Evolutionary conservation across 2,329 filamentous ascomycete genomes (phyloP), one percentile per base, ranked within the genome.

Genomic region (Epichloe amarillans): DNA sequence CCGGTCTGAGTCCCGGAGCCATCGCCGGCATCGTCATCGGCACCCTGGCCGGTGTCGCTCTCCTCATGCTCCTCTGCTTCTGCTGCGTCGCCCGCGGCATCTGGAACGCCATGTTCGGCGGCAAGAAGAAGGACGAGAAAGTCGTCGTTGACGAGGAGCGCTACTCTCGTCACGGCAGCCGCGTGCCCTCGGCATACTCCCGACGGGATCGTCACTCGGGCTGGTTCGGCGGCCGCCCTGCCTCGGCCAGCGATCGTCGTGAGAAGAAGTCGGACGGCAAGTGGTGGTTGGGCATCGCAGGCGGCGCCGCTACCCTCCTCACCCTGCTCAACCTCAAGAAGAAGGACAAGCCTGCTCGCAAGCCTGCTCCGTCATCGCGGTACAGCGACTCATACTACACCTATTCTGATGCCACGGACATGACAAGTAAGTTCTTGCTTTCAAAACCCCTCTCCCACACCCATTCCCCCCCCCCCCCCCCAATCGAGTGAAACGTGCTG

Each of bases 1-100:
- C 68, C 51, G 65, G 68, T 42, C 74, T 90, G 50, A 86, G 82
- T 59, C 77, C 74, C 42, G 86, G 85, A 49, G 86, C 84, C 53
- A 90, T 90, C 59, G 86, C 86, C 15, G 86, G 86, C 53, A 90
- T 90, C 60, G 86, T 90, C 56, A 82, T 90, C 51, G 86, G 86
- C 55, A 77, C 80, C 11, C 72, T 90, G 46, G 75, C 76, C 14
- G 86, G 83, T 54, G 72, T 88, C 37, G 66, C 75, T 40, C 71
- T 90, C 2, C 76, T 90, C 21, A 69, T 83, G 4, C 74, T 86
- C 7, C 68, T 89, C 60, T 88, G 84, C 72, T 82, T 86, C 69
- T 89, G 81, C 74, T 87, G 84, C 71, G 81, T 83, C 53, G 73
- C 76, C 52, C 74, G 76, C 56, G 78, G 78, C 14, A 69, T 83